Evolutionary conservation across 1,284 basidiomycete species (phyloP), one percentile per base, ranked within the genome.

Genomic region (Dichomitus squalens): DNA sequence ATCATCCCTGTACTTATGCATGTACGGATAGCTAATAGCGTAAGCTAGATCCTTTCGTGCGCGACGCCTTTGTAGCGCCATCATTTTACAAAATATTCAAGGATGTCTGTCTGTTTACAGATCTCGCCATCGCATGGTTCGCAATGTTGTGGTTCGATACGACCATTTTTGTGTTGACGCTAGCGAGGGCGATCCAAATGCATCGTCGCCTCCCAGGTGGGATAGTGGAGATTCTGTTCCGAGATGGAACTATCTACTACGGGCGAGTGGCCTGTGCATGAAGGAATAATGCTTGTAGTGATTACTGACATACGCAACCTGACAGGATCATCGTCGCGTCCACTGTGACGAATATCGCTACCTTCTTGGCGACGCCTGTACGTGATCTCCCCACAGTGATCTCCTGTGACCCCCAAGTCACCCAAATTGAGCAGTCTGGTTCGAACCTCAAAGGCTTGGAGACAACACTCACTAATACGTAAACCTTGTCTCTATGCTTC

Each of bases 391-490:
- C 33, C 12, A 11, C 7, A 21, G 14, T 31, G 18, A 12, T 12
- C n/a, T 4, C 4, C 44, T 7, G 27, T 18, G 9, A 27, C 29
- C 25, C 8, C 16, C 7, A 9, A 33, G 18, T 47, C 27, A 47
- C 31, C 3, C 8, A 9, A 0, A 33, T 33, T 29, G 8, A 21
- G 5, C 40, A 63, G 57, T 57, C 58, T 0, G 49, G 40, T 1
- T 61, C 62, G 4, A 58, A 61, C 8, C 18, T 62, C 16, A 59
- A 62, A 23, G 59, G 58, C 7, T 48, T 60, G 16, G 61, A 59
- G 6, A 49, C 65, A 0, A 63, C 58, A 11, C 49, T 60, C 7
- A 65, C 64, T 8, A 70, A 70, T 34, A 65, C 66, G 67, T 70
- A 46, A 52, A n/a, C n/a, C n/a, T n/a, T n/a, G n/a, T n/a, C n/a